Evolutionary conservation across 495 filamentous ascomycete species (phyloP), one percentile per base, ranked within the genome.

Genomic region (Penicillium salamii): DNA sequence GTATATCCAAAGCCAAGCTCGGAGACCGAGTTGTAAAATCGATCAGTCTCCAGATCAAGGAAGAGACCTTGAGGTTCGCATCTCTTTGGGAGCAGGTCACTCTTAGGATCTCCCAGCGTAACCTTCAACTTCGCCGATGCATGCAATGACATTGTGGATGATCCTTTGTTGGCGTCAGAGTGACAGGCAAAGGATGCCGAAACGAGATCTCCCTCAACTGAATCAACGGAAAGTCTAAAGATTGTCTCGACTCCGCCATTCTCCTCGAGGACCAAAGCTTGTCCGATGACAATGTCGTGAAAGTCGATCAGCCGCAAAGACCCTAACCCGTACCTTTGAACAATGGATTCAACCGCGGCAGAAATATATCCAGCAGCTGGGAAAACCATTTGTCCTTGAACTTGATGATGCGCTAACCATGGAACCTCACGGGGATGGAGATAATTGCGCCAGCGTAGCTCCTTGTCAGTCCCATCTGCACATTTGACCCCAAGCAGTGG

Each of bases 281-380:
- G 71, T 0, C 57, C 42, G 17, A 84, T 78, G 11, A 58, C 54
- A 1, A 74, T 19, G 42, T 74, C 48, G 0, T 63, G 24, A n/a
- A 74, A 24, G 28, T 75, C 67, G 12, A 72, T 44, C 20, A 74
- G 45, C 6, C 48, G 38, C 8, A 70, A 54, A 1, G 42, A 41
- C 4, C 37, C 38, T 19, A 58, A 11, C 1, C 46, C 58, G 44
- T 52, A 64, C 5, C 49, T 37, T 4, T 54, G 46, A 5, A 49
- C 8, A 14, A 58, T 34, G 2, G 78, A 74, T 49, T 89, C 84
- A 0, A 84, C 40, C 1, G 77, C 80, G 67, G 81, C 81, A 3
- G 74, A 65, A 21, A 82, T 54, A 47, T 79, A 86, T 0, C 74
- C 79, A 6, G 82, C 75, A 42, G 74, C 79, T n/a, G 86, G 85